phyloP scores from a whole-genome alignment of 1,284 basidiomycete genomes.

The Cryptococcus neoformans region DNA sequence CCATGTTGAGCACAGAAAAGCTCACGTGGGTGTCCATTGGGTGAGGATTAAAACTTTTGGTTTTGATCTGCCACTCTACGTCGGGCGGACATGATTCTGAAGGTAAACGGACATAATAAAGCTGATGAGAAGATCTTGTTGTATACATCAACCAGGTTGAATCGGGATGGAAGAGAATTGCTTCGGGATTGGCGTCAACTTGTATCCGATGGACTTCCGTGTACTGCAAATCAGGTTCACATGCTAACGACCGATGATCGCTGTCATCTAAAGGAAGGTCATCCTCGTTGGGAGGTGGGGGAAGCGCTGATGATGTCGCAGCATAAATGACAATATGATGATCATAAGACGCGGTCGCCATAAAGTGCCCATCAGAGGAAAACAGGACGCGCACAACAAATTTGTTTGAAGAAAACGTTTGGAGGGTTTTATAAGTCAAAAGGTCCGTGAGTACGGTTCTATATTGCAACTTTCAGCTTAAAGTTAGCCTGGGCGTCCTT shows the following conservation, averaged over 20 bases:
- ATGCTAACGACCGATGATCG: constrained; percentile 36
- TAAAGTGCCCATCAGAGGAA: constrained; percentile 34
- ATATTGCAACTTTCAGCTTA: neutral
- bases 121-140: constrained; percentile 33
- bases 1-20: constrained; percentile 62
- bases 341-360: constrained; percentile 49
- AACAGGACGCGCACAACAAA: constrained; percentile 47
- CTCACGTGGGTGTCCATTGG: constrained; percentile 46
- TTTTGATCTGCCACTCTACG: constrained; percentile 15
- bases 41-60: constrained; percentile 47
- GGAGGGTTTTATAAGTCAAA: constrained; percentile 34
- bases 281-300: constrained; percentile 11
- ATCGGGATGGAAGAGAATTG: constrained; percentile 37
- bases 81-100: neutral
- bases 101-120: constrained; percentile 30
- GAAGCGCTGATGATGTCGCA: constrained; percentile 8
- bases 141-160: constrained; percentile 39
- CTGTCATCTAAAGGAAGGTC: constrained; percentile 31
- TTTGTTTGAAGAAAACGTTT: constrained; percentile 41
- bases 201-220: constrained; percentile 25
- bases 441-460: constrained; percentile 41
- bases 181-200: constrained; percentile 44
- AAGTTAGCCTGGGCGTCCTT: neutral
- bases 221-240: constrained; percentile 37
- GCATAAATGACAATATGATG: constrained; percentile 41